A percentile compares a stretch with the other conserved stretches of the same genome.
These are phyloP conservation scores for Sclerotinia glacialis DNA, from an alignment of 2,329 filamentous ascomycete species.

Conservation along the genomic window DNA sequence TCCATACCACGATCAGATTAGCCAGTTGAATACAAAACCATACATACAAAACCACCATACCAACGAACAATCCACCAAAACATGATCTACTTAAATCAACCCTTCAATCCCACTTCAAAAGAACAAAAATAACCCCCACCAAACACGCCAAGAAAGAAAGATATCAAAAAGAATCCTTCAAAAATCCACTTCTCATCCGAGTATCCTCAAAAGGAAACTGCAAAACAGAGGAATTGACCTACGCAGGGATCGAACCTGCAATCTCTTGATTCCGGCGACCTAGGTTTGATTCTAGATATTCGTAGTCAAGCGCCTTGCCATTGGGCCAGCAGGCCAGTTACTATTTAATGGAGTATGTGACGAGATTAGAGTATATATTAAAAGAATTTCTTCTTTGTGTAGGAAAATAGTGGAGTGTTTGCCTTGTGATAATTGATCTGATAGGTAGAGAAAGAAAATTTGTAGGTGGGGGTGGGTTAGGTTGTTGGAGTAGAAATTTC, in stretches of 20 bases:
- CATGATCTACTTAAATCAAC: too few species aligned
- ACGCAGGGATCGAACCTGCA: conserved; percentile 45
- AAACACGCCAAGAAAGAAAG: not conserved
- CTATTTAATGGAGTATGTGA: accelerated
- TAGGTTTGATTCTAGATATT: accelerated
- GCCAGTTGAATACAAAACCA: too few species aligned
- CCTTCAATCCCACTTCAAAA: not conserved
- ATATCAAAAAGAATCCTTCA: not conserved
- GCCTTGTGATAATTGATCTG: accelerated
- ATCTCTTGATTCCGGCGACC: conserved; percentile 42
- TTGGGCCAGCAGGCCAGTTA: conserved; percentile 23
- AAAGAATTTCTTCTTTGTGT: accelerated
- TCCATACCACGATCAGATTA: not conserved
- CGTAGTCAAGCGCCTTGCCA: conserved; percentile 26
- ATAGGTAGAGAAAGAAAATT: not conserved
- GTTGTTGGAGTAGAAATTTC: not conserved
- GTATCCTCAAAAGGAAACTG: not conserved
- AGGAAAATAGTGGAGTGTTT: not conserved
- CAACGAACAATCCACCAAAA: too few species aligned
- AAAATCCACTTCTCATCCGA: not conserved
- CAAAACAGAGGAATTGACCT: conserved; percentile 25
- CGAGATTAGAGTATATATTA: accelerated
- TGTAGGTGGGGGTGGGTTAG: not conserved
- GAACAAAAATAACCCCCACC: not conserved
- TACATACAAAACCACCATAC: too few species aligned